phyloP scores from a whole-genome alignment of 2,329 filamentous ascomycete species.

The Clonostachys rhizophaga region DNA sequence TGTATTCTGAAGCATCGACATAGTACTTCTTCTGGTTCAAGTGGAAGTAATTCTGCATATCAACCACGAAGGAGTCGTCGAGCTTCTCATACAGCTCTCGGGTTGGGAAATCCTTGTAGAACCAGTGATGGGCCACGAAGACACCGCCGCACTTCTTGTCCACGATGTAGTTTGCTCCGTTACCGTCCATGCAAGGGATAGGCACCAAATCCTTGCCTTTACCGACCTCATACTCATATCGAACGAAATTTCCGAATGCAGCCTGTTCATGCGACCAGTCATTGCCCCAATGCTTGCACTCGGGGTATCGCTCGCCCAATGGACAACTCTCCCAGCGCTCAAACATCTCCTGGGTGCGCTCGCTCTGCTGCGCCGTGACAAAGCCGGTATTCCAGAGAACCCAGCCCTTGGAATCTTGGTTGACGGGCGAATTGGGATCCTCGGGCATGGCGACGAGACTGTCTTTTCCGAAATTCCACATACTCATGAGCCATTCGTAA shows the following conservation, averaged over 20 bases:
- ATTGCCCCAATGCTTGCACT: constrained; percentile 11
- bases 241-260: constrained; percentile 14
- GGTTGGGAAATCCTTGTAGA: constrained; percentile 9
- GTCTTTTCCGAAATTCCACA: constrained; percentile 31
- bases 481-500: constrained; percentile 41
- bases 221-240: constrained; percentile 14
- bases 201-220: constrained; percentile 8
- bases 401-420: constrained; percentile 25
- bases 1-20: constrained; percentile 6
- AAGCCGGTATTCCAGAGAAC: constrained; percentile 35
- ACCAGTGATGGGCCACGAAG: constrained; percentile 17
- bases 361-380: constrained; percentile 27
- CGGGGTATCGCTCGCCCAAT: constrained; percentile 6
- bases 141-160: constrained; percentile 9
- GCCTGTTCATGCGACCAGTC: constrained; percentile 20
- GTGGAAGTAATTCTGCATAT: constrained; percentile 9
- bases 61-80: constrained; percentile 7
- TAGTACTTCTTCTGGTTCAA: constrained; percentile 5
- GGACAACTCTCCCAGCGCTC: constrained; percentile 8
- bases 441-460: constrained; percentile 38
- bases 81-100: constrained; percentile 8
- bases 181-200: constrained; percentile 15
- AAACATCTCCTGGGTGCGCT: constrained; percentile 7
- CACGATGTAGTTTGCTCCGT: constrained; percentile 7
- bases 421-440: constrained; percentile 31